Evolutionary conservation across 2,329 filamentous ascomycete genomes (phyloP).

Genomic region (Ceratocystis albifundus): DNA sequence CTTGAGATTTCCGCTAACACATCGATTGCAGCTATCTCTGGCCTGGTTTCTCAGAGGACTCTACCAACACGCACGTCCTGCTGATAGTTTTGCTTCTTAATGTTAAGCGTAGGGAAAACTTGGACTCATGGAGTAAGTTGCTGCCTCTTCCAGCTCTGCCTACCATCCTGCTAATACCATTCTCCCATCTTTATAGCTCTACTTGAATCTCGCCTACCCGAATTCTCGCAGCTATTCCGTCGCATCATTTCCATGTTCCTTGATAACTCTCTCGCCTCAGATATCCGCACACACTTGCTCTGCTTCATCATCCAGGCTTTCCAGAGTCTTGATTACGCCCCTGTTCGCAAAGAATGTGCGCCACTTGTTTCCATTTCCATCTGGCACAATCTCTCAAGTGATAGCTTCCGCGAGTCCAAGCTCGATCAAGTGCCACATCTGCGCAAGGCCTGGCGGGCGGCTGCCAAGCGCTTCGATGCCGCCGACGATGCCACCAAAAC

Average conservation of each 20-base stretch:
- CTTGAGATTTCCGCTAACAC: constrained; percentile 25
- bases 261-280: constrained; percentile 52
- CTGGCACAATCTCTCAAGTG: constrained; percentile 84
- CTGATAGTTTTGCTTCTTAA: constrained; percentile 77
- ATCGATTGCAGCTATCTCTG: constrained; percentile 67
- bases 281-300: constrained; percentile 69
- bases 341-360: constrained; percentile 92
- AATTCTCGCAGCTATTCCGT: constrained; percentile 82
- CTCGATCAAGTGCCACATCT: constrained; percentile 63
- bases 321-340: constrained; percentile 77
- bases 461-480: constrained; percentile 73
- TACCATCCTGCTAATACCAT: constrained; percentile 17
- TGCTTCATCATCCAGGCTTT: constrained; percentile 85
- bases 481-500: constrained; percentile 70
- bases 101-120: constrained; percentile 74
- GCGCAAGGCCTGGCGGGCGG: constrained; percentile 81
- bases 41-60: constrained; percentile 80
- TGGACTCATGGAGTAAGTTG: constrained; percentile 70
- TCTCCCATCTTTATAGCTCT: constrained; percentile 40
- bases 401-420: constrained; percentile 58
- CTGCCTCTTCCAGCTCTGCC: background rate
- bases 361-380: constrained; percentile 87
- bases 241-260: constrained; percentile 79
- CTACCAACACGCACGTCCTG: constrained; percentile 84
- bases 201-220: constrained; percentile 63